phyloP scores from a whole-genome alignment of 2,329 filamentous ascomycete genomes.

The Colletotrichum incanum region DNA sequence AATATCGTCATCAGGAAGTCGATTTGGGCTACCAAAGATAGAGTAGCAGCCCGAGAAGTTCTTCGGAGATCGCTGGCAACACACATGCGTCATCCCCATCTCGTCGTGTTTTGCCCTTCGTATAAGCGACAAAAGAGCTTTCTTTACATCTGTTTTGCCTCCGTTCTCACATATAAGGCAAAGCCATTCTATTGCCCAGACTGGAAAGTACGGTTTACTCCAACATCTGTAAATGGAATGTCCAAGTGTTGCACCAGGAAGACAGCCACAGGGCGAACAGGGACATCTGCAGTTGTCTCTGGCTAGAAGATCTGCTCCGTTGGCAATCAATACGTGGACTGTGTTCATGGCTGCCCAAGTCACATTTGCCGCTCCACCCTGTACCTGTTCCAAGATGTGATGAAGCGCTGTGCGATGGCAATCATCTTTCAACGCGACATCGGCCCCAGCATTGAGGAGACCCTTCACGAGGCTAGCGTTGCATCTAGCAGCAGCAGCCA shows the following conservation, averaged over 20 bases:
- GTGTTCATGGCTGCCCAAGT: neutral
- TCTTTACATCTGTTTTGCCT: neutral
- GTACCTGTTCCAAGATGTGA: neutral
- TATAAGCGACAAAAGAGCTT: neutral
- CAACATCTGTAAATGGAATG: accelerated
- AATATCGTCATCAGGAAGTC: neutral
- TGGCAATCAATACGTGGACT: neutral
- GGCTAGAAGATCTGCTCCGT: neutral
- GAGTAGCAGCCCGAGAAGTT: accelerated
- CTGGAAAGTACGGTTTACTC: neutral
- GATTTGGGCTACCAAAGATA: too few species aligned
- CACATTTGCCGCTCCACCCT: accelerated
- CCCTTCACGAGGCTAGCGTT: neutral
- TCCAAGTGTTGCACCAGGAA: neutral
- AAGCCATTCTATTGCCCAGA: neutral
- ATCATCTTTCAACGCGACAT: neutral
- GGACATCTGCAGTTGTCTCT: conserved; percentile 15
- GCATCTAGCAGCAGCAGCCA: accelerated
- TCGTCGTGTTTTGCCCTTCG: neutral
- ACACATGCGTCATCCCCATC: conserved; percentile 26
- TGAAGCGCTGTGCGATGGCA: neutral
- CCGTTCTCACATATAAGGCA: neutral
- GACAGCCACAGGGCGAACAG: neutral
- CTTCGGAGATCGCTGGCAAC: neutral
- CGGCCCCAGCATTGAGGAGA: neutral